Evolutionary conservation across 345 rosid genomes (phyloP).

Genomic region (Brassica rapa): DNA sequence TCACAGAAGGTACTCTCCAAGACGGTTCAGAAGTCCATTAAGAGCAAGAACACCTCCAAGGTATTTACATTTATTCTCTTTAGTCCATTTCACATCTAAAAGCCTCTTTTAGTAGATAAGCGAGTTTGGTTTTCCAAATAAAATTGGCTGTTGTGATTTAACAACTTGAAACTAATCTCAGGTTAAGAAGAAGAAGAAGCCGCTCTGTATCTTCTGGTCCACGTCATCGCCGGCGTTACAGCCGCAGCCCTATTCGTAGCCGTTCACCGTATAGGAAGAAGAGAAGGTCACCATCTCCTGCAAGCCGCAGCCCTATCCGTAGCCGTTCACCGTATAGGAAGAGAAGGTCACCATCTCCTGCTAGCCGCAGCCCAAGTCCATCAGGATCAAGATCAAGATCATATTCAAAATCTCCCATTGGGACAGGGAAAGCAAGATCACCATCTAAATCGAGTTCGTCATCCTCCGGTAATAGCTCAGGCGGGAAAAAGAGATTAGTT

Average conservation of each 20-base stretch:
- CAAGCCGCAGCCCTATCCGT: slow-evolving; percentile 48
- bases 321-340: slow-evolving; percentile 41
- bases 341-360: slow-evolving; percentile 54
- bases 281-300: slow-evolving; percentile 55
- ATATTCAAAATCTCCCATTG: slow-evolving; percentile 62
- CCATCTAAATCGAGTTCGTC: slow-evolving; percentile 57
- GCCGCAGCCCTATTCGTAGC: slow-evolving; percentile 63
- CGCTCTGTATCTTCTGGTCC: slow-evolving; percentile 68
- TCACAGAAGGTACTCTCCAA: slow-evolving; percentile 82
- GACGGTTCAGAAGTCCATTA: slow-evolving; percentile 82
- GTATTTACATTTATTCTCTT: slow-evolving; percentile 39
- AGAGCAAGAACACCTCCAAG: slow-evolving; percentile 90
- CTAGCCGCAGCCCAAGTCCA: slow-evolving; percentile 58
- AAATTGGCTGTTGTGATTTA: slow-evolving; percentile 15
- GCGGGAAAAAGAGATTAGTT: slow-evolving; percentile 63
- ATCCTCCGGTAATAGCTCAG: slow-evolving; percentile 66
- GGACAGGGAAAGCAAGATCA: slow-evolving; percentile 52
- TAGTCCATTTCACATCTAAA: background rate
- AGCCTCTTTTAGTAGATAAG: background rate
- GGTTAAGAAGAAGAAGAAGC: slow-evolving; percentile 72
- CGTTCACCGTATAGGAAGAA: slow-evolving; percentile 53
- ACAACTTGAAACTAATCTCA: slow-evolving; percentile 45
- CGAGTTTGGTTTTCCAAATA: background rate
- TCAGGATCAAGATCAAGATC: slow-evolving; percentile 63
- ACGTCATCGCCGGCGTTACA: slow-evolving; percentile 56